Base-by-base conservation (phyloP, 2,329 filamentous ascomycete genomes). In the Calonectria multiphialidica region DNA sequence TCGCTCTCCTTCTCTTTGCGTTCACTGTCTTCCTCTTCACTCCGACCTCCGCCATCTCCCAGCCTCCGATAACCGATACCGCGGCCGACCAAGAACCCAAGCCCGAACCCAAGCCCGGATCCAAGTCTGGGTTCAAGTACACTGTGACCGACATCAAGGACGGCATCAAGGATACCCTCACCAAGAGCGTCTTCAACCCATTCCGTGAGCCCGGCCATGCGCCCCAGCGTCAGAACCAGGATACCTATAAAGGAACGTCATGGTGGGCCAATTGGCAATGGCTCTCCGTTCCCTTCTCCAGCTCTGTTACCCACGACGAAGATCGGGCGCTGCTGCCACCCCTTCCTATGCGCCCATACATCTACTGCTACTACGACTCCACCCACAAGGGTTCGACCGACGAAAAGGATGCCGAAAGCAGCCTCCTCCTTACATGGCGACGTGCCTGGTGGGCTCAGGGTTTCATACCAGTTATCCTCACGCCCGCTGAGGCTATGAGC, bases 401-500 rank as follows among this genome's bases (percentile, higher is more conserved):
- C 21, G 88, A 90, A 63, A 90, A 90, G 77, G 90, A 93, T 72
- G 94, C 94, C 5, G 94, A 98, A 81, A 93, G 93, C 80, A 90
- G 93, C 71, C 85, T 98, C 71, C 88, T 98, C 61, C 86, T 98
- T 70, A 93, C 94, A 66, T 98, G 97, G 97, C 90, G 96, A 72
- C 90, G 95, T 55, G 96, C 96, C 3, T 98, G 96, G 95, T 98
- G 95, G 94, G 95, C 96, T 0, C 92, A 97, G 79, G 97, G 96
- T 13, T 98, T 98, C 85, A 92, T 89, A 74, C 96, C 97, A 0
- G 88, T 97, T 9, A 93, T 98, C 47, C 84, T 98, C 68, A 93
- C 94, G 63, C 90, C 91, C 18, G 91, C 90, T 1, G 96, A 98
- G 81, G 95, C 96, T 21, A 93, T 93, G 87, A 92, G 92, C 80